Percentiles rank a stretch among this genome's conserved stretches.
Conservation (phyloP, 2,329 filamentous ascomycete genomes). For the Dryadomyces quercus-mongolicae region DNA sequence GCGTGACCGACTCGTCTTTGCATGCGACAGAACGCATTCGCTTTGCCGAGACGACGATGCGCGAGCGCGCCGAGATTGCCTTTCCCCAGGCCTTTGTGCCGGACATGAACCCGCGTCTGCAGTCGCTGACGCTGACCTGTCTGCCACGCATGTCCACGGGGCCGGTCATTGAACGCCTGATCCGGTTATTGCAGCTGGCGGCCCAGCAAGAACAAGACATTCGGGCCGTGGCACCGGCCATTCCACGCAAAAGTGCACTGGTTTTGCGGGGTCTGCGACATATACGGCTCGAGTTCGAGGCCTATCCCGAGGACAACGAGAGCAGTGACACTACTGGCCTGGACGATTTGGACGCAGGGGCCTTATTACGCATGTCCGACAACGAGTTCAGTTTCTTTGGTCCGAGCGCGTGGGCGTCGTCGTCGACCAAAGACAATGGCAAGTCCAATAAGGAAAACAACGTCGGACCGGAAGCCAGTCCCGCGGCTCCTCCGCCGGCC, state of each 20-base stretch:
- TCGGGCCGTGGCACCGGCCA: conserved; percentile 13
- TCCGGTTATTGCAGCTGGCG: conserved; percentile 32
- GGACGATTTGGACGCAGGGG: conserved; percentile 27
- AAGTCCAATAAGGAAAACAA: too few relatives aligned
- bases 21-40: conserved; percentile 23
- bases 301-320: conserved; percentile 18
- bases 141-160: conserved; percentile 43
- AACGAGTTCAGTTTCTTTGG: conserved; percentile 36
- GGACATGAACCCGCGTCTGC: conserved; percentile 43
- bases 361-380: conserved; percentile 24
- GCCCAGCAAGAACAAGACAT: conserved; percentile 38
- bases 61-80: conserved; percentile 28
- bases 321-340: conserved; percentile 14
- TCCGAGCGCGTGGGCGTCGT: conserved; percentile 16
- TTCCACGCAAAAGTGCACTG: conserved; percentile 24
- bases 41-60: conserved; percentile 32
- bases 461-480: neutral
- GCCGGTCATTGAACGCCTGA: conserved; percentile 33
- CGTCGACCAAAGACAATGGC: too few relatives aligned
- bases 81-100: conserved; percentile 38
- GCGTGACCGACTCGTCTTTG: conserved; percentile 25
- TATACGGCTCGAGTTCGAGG: conserved; percentile 41
- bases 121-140: conserved; percentile 38
- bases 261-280: conserved; percentile 39
- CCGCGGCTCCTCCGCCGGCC: neutral